These are phyloP conservation scores for Solanum pinnatisectum DNA, from an alignment of 257 asterid species.

Conservation along the genomic window DNA sequence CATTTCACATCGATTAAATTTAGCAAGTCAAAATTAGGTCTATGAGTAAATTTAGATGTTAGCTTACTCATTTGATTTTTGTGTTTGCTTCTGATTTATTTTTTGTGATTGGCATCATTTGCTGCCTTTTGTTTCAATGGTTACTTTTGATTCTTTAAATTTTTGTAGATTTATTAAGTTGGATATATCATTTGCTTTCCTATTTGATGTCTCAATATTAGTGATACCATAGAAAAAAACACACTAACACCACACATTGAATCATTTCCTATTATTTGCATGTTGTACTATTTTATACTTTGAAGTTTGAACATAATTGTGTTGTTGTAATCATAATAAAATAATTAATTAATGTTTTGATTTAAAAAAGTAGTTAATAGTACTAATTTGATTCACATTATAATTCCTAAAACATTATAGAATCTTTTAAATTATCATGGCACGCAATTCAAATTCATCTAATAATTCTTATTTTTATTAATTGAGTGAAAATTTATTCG, in stretches of 20 bases:
- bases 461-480: neutral
- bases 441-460: neutral
- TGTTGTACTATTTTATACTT: neutral
- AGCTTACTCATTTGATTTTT: neutral
- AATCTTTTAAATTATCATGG: neutral
- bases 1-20: neutral
- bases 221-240: neutral
- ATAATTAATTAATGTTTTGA: neutral
- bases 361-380: neutral
- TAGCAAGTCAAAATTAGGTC: neutral
- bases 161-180: neutral
- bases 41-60: neutral
- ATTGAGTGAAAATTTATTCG: neutral
- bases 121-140: neutral
- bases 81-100: neutral
- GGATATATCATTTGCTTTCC: neutral
- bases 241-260: neutral
- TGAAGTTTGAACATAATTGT: neutral
- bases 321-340: neutral
- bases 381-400: neutral
- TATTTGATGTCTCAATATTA: neutral
- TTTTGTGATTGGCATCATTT: neutral
- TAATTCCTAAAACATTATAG: neutral
- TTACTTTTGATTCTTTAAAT: neutral
- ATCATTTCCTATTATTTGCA: no score